Percentiles rank a stretch among this genome's conserved stretches.
phyloP scores from a whole-genome alignment of 108 stramenopile species.

The Nitzschia sp. region DNA sequence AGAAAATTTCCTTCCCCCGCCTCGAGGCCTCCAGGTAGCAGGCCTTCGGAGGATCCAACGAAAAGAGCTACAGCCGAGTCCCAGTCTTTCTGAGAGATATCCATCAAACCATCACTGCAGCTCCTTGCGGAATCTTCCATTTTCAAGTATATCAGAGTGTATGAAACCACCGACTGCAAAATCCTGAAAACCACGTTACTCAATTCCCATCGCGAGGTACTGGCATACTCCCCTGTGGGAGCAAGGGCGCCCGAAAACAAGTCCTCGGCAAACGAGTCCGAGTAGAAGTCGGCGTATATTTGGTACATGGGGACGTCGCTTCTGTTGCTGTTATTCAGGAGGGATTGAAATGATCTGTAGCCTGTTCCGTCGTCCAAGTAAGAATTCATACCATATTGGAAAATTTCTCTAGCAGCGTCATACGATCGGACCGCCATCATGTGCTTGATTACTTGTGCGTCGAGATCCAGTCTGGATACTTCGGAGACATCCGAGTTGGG shows the following conservation, averaged over 20 bases:
- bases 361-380: slow-evolving; percentile 19
- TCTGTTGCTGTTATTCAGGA: not conserved
- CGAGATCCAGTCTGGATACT: slow-evolving; percentile 48
- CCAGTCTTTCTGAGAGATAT: slow-evolving; percentile 28
- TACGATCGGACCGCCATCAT: slow-evolving; percentile 43
- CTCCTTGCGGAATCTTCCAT: slow-evolving; percentile 39
- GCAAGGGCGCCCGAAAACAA: slow-evolving; percentile 38
- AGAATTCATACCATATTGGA: slow-evolving; percentile 57
- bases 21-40: slow-evolving; percentile 38
- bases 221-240: slow-evolving; percentile 26
- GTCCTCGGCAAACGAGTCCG: slow-evolving; percentile 36
- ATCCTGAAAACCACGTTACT: slow-evolving; percentile 52
- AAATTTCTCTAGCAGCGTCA: slow-evolving; percentile 57
- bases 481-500: slow-evolving; percentile 44
- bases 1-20: slow-evolving; percentile 51
- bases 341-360: not conserved
- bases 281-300: slow-evolving; percentile 17
- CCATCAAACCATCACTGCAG: slow-evolving; percentile 31
- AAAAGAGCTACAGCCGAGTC: slow-evolving; percentile 69
- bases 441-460: slow-evolving; percentile 51
- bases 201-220: slow-evolving; percentile 31
- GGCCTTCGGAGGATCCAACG: slow-evolving; percentile 73
- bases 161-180: slow-evolving; percentile 58
- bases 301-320: slow-evolving; percentile 11
- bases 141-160: slow-evolving; percentile 41